Conservation (phyloP, 495 filamentous ascomycete species). For the Tetracladium marchalianum region DNA sequence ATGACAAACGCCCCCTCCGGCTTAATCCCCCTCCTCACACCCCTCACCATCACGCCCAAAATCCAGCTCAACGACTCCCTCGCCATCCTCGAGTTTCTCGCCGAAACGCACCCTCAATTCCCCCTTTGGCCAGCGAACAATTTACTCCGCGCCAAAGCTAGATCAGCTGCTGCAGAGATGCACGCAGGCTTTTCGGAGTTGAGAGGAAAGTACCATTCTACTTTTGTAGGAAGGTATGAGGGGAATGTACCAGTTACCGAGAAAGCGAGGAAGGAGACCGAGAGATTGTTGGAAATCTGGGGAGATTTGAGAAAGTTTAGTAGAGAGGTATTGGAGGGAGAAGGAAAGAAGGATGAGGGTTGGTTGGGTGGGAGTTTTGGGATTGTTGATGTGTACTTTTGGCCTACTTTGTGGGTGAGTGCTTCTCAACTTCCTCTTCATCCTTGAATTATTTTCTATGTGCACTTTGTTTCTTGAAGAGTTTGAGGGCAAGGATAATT, state of each 20-base stretch:
- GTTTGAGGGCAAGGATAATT: background rate
- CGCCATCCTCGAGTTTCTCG: constrained; percentile 44
- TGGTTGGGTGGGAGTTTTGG: constrained; percentile 25
- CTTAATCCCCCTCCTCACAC: constrained; percentile 26
- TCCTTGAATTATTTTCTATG: background rate
- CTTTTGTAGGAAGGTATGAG: constrained; percentile 31
- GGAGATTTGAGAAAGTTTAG: constrained; percentile 9
- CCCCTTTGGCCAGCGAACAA: constrained; percentile 35
- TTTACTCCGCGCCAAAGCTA: constrained; percentile 36
- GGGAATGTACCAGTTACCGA: constrained; percentile 13
- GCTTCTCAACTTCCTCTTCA: background rate
- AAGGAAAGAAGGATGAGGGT: constrained; percentile 32
- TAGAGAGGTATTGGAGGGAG: constrained; percentile 22
- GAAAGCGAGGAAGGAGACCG: constrained; percentile 22
- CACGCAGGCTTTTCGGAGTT: constrained; percentile 39
- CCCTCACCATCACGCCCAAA: constrained; percentile 13
- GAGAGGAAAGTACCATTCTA: constrained; percentile 33
- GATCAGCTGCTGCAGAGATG: constrained; percentile 43
- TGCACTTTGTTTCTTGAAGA: constrained; percentile 1
- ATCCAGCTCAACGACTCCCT: constrained; percentile 39
- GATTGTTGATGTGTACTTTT: constrained; percentile 31
- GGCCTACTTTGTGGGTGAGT: constrained; percentile 30
- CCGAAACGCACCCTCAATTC: constrained; percentile 33
- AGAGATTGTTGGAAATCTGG: constrained; percentile 28
- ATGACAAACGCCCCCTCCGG: constrained; percentile 26